phyloP scores from a whole-genome alignment of 2,329 filamentous ascomycete species.

The Scedosporium boydii region DNA sequence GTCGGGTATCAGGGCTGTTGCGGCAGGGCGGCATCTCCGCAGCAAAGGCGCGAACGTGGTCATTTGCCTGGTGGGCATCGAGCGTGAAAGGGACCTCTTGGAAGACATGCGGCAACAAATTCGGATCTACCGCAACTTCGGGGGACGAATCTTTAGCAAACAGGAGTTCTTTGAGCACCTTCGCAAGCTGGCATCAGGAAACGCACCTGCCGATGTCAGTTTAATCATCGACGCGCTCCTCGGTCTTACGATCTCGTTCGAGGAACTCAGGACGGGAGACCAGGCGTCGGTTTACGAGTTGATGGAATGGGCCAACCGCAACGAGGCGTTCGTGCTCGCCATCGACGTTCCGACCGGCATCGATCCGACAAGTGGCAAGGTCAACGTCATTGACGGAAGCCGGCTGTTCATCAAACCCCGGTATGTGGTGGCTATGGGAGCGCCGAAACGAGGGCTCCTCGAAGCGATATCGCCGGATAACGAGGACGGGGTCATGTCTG shows the following conservation, averaged over 20 bases:
- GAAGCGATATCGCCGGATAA: slow-evolving; percentile 51
- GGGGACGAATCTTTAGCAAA: slow-evolving; percentile 60
- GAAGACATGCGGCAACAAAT: slow-evolving; percentile 75
- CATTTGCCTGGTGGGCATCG: slow-evolving; percentile 75
- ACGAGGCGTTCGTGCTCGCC: slow-evolving; percentile 70
- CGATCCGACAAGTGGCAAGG: slow-evolving; percentile 65
- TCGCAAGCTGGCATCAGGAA: slow-evolving; percentile 32
- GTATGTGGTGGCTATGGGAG: slow-evolving; percentile 76
- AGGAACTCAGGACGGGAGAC: slow-evolving; percentile 74
- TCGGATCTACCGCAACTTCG: slow-evolving; percentile 74
- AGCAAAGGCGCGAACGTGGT: slow-evolving; percentile 75
- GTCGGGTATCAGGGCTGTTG: slow-evolving; percentile 73
- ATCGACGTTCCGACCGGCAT: slow-evolving; percentile 90
- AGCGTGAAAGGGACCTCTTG: slow-evolving; percentile 71
- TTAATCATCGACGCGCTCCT: slow-evolving; percentile 85
- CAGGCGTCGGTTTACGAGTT: slow-evolving; percentile 79
- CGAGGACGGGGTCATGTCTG: slow-evolving; percentile 9
- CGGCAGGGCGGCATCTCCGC: slow-evolving; percentile 76
- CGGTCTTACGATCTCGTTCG: slow-evolving; percentile 78
- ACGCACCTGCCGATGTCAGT: slow-evolving; percentile 54
- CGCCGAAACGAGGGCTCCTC: slow-evolving; percentile 75
- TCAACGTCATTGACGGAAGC: slow-evolving; percentile 60
- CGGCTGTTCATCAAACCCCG: slow-evolving; percentile 73
- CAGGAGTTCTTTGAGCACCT: slow-evolving; percentile 52
- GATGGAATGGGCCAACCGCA: slow-evolving; percentile 89